Base-by-base conservation (phyloP, 345 rosid species). In the Salix suchowensis region DNA sequence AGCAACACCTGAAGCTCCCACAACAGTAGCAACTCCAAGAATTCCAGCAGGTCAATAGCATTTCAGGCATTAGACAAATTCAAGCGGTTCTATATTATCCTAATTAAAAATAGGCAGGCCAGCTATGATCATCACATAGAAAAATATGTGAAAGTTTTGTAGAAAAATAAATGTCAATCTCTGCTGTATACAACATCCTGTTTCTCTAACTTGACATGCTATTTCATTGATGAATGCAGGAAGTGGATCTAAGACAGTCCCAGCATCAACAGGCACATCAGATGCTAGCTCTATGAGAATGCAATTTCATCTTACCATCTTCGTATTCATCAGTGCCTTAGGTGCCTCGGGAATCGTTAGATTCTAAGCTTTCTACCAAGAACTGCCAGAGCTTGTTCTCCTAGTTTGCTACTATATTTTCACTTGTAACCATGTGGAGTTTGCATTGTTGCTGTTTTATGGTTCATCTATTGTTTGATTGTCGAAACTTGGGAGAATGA, bases 171-270 rank as follows among this genome's bases (percentile, higher is more conserved):
- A 54, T 19, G 60, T 54, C 24, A 21, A 54, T 0, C 8, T 54
- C 60, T 21, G 2, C 60, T 54, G 24, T 21, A 54, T 67, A 18
- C 26, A 28, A 11, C 15, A 4, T 26, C 36, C 39, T 21, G 10
- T 6, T 52, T 71, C 13, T 21, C 24, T 14, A 52, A 2, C 13
- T 10, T 74, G 24, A 19, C 23, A 73, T 67, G 26, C 37, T 36
- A 34, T 44, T 46, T 70, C 2, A 6, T 30, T 28, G 30, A 28
- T 68, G 69, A 67, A 46, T 77, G 71, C 75, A 83, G 85, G 84
- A 72, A 75, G 78, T 26, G 87, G 83, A 34, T 87, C 88, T 19
- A 85, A 83, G 76, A 80, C 85, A 58, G 75, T 44, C 24, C 82
- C 88, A 30, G 76, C 83, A 44, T 39, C 77, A 13, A 67, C 32